A percentile compares a stretch with the other conserved stretches of the same genome.
Conservation (phyloP, 495 filamentous ascomycete species). For the Aspergillus homomorphus region DNA sequence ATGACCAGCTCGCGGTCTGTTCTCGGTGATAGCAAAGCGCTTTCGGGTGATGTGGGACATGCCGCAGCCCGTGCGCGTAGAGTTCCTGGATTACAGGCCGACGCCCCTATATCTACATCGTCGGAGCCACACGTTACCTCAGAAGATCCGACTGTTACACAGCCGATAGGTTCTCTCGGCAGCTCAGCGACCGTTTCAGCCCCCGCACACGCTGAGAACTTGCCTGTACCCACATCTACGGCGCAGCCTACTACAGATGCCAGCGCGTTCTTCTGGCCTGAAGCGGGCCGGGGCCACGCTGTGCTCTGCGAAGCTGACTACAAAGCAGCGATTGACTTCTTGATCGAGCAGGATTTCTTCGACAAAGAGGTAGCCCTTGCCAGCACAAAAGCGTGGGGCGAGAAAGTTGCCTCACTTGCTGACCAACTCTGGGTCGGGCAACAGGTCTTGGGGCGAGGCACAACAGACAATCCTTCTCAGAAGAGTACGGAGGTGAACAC, state of each 20-base stretch:
- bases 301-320: conserved; percentile 71
- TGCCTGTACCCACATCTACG: background rate
- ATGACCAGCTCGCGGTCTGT: conserved; percentile 33
- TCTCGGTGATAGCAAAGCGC: conserved; percentile 7
- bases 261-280: conserved; percentile 67
- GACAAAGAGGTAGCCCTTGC: conserved; percentile 61
- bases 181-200: background rate
- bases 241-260: conserved; percentile 17
- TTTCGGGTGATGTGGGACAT: conserved; percentile 7
- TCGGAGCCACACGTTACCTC: background rate
- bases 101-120: background rate
- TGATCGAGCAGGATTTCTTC: conserved; percentile 84
- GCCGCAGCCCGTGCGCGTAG: background rate
- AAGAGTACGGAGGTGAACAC: conserved; percentile 37
- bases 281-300: conserved; percentile 62
- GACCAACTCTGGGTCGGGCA: conserved; percentile 56
- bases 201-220: background rate
- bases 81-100: background rate
- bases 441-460: conserved; percentile 48
- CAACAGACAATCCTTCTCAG: conserved; percentile 14
- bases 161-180: background rate
- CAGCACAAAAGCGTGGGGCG: conserved; percentile 73
- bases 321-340: conserved; percentile 68
- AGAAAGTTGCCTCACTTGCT: conserved; percentile 52
- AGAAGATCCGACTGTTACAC: background rate